Conservation (phyloP, 441 rosid species). For the Brassica balearica region DNA sequence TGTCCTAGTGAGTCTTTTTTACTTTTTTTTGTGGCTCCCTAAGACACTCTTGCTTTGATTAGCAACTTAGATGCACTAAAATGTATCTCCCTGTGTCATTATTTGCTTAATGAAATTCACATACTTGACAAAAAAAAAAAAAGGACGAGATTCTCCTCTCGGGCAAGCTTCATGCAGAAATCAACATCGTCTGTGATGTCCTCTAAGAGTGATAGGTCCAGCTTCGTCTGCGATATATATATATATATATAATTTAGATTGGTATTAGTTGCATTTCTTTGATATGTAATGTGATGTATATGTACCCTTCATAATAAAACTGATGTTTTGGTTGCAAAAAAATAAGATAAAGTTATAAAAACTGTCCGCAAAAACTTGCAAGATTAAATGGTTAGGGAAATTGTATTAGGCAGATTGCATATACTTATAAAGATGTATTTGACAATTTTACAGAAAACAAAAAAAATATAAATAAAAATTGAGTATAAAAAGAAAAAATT, state of each 20-base stretch:
- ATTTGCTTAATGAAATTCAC: no score
- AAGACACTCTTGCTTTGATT: background rate
- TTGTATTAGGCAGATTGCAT: background rate
- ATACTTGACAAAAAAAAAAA: no score
- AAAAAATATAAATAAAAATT: background rate
- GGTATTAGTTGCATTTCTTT: background rate
- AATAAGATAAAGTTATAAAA: background rate
- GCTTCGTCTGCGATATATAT: conserved; percentile 26
- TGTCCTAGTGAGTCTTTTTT: background rate
- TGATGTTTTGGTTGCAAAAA: background rate
- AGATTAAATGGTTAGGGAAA: background rate
- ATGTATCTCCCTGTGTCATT: no score
- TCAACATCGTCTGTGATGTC: conserved; percentile 34
- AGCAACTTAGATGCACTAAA: no score
- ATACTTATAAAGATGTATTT: background rate
- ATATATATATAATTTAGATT: background rate
- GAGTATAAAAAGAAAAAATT: conserved; percentile 2
- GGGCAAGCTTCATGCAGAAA: conserved; percentile 41
- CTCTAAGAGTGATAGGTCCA: conserved; percentile 29
- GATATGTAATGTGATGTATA: conserved; percentile 6
- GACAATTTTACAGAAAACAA: background rate
- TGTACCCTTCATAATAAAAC: background rate
- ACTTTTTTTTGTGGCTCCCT: background rate
- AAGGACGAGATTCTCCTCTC: conserved; percentile 3
- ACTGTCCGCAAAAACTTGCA: background rate